phyloP scores from a whole-genome alignment of 2,329 filamentous ascomycete genomes.

The Tolypocladium sp. region DNA sequence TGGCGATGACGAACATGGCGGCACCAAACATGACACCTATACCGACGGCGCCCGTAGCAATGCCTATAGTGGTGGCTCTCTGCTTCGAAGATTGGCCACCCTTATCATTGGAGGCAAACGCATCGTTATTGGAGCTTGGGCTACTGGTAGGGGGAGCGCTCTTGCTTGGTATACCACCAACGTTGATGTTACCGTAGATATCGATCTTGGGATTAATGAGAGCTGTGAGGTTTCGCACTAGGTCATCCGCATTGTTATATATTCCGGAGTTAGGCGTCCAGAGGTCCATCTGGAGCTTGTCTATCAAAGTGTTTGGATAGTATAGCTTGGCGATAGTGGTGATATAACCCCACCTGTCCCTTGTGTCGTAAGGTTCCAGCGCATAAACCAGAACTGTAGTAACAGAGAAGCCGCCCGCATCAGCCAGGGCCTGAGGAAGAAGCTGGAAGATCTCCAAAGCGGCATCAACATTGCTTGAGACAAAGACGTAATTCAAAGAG shows the following conservation, averaged over 20 bases:
- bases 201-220: constrained; percentile 76
- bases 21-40: constrained; percentile 80
- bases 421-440: constrained; percentile 61
- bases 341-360: constrained; percentile 60
- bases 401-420: constrained; percentile 48
- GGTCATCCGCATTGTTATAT: constrained; percentile 59
- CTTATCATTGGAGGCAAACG: constrained; percentile 32
- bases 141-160: not conserved
- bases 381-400: constrained; percentile 56
- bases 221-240: constrained; percentile 62
- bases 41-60: constrained; percentile 68
- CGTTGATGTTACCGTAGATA: constrained; percentile 25
- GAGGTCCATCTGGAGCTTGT: constrained; percentile 59
- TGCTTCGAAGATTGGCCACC: constrained; percentile 47
- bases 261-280: constrained; percentile 62
- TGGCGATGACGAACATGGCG: constrained; percentile 88
- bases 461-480: constrained; percentile 61
- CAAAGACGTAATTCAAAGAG: constrained; percentile 75
- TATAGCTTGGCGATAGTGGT: constrained; percentile 64
- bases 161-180: constrained; percentile 22
- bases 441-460: constrained; percentile 78
- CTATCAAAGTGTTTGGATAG: constrained; percentile 63
- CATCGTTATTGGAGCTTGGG: constrained; percentile 25
- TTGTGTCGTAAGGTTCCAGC: constrained; percentile 70
- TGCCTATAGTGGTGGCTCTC: constrained; percentile 54